A percentile compares a stretch with the other conserved stretches of the same genome.
Evolutionary conservation across 1,284 basidiomycete genomes (phyloP).

Genomic region (Polyporus tsugae): DNA sequence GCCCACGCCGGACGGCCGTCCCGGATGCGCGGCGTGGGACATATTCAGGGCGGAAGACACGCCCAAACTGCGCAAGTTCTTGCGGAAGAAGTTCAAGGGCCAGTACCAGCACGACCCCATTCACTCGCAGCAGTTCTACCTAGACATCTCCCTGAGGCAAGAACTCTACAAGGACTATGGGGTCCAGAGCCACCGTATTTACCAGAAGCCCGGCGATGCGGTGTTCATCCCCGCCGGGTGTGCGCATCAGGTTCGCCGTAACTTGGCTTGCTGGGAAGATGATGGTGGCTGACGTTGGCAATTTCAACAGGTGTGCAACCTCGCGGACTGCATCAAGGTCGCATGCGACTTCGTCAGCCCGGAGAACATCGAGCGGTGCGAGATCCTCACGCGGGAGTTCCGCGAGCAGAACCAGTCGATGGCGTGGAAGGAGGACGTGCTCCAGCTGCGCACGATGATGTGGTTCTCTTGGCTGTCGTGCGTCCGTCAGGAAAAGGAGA

Average conservation of each 20-base stretch:
- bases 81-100: constrained; percentile 65
- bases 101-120: constrained; percentile 81
- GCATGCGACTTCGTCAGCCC: constrained; percentile 97
- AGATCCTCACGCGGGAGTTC: constrained; percentile 88
- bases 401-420: constrained; percentile 85
- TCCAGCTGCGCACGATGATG: constrained; percentile 92
- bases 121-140: constrained; percentile 89
- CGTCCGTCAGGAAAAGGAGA: constrained; percentile 55
- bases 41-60: constrained; percentile 88
- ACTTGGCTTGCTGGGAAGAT: background rate
- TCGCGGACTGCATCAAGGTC: constrained; percentile 94
- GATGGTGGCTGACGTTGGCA: constrained; percentile 17
- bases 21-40: constrained; percentile 93
- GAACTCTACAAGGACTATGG: constrained; percentile 74
- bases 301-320: constrained; percentile 72
- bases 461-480: constrained; percentile 91
- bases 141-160: constrained; percentile 75
- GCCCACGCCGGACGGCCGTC: constrained; percentile 63
- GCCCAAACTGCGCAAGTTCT: constrained; percentile 78
- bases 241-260: constrained; percentile 82
- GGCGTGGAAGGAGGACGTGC: constrained; percentile 94
- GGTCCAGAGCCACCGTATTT: constrained; percentile 84
- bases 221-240: constrained; percentile 97
- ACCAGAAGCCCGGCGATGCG: constrained; percentile 92
- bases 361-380: constrained; percentile 89